Base-by-base conservation (phyloP, 306 rosid genomes). In the Lagenaria siceraria region DNA sequence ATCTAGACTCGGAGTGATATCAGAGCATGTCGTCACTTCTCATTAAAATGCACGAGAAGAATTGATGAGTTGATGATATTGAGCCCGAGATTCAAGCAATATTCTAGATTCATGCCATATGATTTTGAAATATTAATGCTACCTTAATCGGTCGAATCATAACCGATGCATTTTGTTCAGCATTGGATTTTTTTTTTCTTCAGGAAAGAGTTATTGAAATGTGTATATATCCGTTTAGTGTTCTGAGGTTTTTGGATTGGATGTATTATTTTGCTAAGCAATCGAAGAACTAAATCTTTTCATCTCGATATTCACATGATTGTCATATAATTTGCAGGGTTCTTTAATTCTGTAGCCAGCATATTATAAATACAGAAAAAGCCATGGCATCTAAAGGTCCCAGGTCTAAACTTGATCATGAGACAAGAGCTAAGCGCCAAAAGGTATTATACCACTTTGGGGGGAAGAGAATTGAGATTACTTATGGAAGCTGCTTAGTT, bases 361-460 rank as follows among this genome's bases (percentile, higher is more conserved):
- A 63, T 78, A 19, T 53, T 70, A 40, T 19, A 49, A 79, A 38
- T 55, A 31, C 27, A 66, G 64, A 15, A 21, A 13, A 53, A 56
- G 56, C 68, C 73, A 92, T 95, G 98, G 93, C 98, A 65, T 95
- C 97, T 71, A 95, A 89, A 87, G 98, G 93, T 83, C 97, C 85
- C 54, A 87, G 96, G 93, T 86, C 89, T 36, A 92, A 84, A 87
- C 80, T 89, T 73, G 97, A 95, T 77, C 97, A 90, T 17, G 98
- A 95, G 80, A 11, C 87, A 62, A 88, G 84, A 85, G 89, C 90
- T 56, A 92, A 89, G 85, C 92, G 98, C 74, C 98, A 87, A 78
- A 92, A 90, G 97, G 98, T 90, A 81, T 46, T 88, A 77, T 80
- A 74, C 29, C 31, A n/a, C 73, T 66, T 21, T 38, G 51, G 29